Conservation (phyloP, 306 rosid species). For the Cucurbita argyrosperma region DNA sequence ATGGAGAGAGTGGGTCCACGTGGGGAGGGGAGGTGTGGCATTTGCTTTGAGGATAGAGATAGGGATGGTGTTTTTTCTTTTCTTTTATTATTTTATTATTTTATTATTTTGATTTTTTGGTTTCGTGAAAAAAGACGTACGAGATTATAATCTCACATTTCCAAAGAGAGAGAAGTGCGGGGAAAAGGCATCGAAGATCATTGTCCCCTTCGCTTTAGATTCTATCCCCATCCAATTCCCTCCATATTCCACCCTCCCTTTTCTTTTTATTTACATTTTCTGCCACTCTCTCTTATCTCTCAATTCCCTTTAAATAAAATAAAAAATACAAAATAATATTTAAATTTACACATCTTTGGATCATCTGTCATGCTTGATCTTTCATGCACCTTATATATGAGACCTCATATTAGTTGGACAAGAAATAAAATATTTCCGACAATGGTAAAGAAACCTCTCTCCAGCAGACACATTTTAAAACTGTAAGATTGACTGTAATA, state of each 20-base stretch:
- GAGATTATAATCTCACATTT: not conserved
- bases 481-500: too few relatives aligned
- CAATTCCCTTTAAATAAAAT: too few relatives aligned
- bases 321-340: too few relatives aligned
- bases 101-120: not conserved
- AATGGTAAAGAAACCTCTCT: too few relatives aligned
- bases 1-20: not conserved
- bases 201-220: not conserved
- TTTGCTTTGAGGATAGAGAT: not conserved
- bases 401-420: too few relatives aligned
- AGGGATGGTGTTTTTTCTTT: not conserved
- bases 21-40: not conserved
- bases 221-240: not conserved
- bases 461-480: too few relatives aligned
- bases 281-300: not conserved
- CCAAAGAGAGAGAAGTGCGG: not conserved
- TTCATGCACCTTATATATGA: too few relatives aligned
- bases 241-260: not conserved
- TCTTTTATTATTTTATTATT: too few relatives aligned
- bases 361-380: too few relatives aligned
- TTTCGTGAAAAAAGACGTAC: not conserved
- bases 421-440: too few relatives aligned
- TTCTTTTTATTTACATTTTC: not conserved
- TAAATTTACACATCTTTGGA: too few relatives aligned
- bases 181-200: not conserved